These are phyloP conservation scores for Nissolia schottii DNA, from an alignment of 306 rosid genomes.

Conservation along the genomic window DNA sequence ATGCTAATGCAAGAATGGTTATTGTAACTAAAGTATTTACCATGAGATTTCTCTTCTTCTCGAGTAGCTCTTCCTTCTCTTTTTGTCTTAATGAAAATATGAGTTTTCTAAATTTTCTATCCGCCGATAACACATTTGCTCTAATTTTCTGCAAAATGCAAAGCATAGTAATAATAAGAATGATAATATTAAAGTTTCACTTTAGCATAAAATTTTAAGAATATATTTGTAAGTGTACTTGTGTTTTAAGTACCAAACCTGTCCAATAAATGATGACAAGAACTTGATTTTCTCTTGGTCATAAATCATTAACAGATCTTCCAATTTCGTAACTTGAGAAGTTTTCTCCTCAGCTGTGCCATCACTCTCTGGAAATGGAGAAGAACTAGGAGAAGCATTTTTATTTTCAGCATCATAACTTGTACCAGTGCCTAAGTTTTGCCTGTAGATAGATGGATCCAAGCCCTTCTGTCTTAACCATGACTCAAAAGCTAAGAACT, in stretches of 20 bases:
- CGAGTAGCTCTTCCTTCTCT: conserved; percentile 68
- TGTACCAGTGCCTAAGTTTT: conserved; percentile 51
- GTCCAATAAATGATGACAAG: conserved; percentile 84
- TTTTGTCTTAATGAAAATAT: conserved; percentile 67
- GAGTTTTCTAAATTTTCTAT: conserved; percentile 73
- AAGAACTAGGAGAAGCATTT: conserved; percentile 25
- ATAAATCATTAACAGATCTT: conserved; percentile 72
- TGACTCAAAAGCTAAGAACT: conserved; percentile 93
- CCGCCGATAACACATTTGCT: conserved; percentile 57
- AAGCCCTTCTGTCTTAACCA: conserved; percentile 86
- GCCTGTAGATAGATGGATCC: conserved; percentile 75
- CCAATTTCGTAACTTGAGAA: conserved; percentile 79
- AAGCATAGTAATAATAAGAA: conserved; percentile 19
- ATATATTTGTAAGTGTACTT: conserved; percentile 8
- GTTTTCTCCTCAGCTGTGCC: conserved; percentile 39
- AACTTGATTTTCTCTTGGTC: conserved; percentile 71
- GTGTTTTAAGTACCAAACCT: conserved; percentile 51
- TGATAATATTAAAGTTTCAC: conserved; percentile 14
- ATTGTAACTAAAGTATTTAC: conserved; percentile 37
- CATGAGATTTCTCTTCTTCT: conserved; percentile 85
- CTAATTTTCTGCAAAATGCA: conserved; percentile 68
- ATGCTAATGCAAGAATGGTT: conserved; percentile 3
- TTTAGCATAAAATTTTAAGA: background rate
- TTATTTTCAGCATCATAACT: conserved; percentile 43
- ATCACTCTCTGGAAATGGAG: conserved; percentile 32